Conservation (phyloP, 768 basidiomycete species). For the Hygrophorus russula region DNA sequence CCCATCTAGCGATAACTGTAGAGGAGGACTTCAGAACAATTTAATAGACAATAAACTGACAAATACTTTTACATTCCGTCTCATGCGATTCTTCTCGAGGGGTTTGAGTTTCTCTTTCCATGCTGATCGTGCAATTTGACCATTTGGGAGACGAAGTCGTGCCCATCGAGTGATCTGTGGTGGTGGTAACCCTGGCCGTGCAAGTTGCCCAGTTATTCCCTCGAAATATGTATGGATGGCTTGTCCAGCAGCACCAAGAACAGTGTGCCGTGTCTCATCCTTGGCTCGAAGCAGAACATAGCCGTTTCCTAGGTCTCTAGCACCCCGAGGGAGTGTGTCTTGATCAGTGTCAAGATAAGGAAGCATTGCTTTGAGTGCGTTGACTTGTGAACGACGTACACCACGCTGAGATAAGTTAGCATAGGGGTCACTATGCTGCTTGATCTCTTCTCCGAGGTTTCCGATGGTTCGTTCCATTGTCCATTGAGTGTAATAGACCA, state of each 20-base stretch:
- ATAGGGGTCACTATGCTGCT: slow-evolving; percentile 4
- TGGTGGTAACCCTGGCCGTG: too few relatives aligned
- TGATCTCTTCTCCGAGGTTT: slow-evolving; percentile 4
- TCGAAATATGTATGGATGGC: too few relatives aligned
- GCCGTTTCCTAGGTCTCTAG: neutral
- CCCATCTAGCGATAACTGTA: neutral
- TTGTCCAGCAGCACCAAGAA: too few relatives aligned
- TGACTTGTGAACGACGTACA: slow-evolving; percentile 1
- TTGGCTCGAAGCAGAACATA: slow-evolving; percentile 2
- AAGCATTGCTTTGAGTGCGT: slow-evolving; percentile 4
- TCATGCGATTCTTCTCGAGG: neutral
- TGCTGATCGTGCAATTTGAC: slow-evolving; percentile 12
- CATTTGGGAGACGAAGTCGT: slow-evolving; percentile 13
- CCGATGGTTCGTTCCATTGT: slow-evolving; percentile 5
- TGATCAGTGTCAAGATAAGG: slow-evolving; percentile 1
- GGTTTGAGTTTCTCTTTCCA: slow-evolving; percentile 12
- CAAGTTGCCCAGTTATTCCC: neutral
- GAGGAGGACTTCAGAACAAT: neutral
- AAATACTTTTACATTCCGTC: slow-evolving; percentile 4
- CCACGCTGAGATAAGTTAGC: slow-evolving; percentile 5
- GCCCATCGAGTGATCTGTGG: slow-evolving; percentile 13
- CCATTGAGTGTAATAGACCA: slow-evolving; percentile 1
- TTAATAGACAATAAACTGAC: neutral
- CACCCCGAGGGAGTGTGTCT: neutral
- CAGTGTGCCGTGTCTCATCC: too few relatives aligned